These are phyloP conservation scores for Otatea glauca DNA, from an alignment of 176 grass and related monocot genomes.

Conservation along the genomic window DNA sequence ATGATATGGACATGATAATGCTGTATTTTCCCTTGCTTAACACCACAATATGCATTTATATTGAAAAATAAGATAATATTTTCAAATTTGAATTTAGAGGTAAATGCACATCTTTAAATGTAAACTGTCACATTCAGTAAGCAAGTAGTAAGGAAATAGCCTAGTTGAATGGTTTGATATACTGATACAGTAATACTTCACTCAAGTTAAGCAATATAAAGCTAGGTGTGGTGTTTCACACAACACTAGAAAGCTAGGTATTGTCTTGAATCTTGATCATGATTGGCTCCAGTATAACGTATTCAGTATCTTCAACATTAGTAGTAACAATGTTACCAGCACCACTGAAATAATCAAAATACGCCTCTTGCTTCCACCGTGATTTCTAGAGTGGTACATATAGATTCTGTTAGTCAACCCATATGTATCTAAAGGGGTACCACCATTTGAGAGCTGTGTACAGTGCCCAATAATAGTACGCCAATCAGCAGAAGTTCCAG, in stretches of 20 bases:
- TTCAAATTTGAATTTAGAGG: slow-evolving; percentile 2
- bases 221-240: neutral
- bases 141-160: neutral
- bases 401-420: neutral
- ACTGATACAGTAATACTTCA: slow-evolving; percentile 6
- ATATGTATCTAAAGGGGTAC: neutral
- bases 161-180: neutral
- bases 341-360: neutral
- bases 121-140: neutral
- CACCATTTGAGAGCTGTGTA: neutral
- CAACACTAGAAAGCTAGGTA: neutral
- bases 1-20: slow-evolving; percentile 24
- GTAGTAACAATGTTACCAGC: neutral
- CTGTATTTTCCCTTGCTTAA: neutral
- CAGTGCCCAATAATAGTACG: neutral
- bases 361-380: neutral
- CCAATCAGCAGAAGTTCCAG: neutral
- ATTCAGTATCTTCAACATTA: neutral
- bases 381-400: neutral
- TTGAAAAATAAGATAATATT: neutral
- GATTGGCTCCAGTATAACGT: neutral
- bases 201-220: neutral
- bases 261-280: neutral
- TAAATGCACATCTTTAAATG: neutral
- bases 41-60: slow-evolving; percentile 1